Base-by-base conservation (phyloP, 2,329 filamentous ascomycete genomes). In the Clathrospora elynae region DNA sequence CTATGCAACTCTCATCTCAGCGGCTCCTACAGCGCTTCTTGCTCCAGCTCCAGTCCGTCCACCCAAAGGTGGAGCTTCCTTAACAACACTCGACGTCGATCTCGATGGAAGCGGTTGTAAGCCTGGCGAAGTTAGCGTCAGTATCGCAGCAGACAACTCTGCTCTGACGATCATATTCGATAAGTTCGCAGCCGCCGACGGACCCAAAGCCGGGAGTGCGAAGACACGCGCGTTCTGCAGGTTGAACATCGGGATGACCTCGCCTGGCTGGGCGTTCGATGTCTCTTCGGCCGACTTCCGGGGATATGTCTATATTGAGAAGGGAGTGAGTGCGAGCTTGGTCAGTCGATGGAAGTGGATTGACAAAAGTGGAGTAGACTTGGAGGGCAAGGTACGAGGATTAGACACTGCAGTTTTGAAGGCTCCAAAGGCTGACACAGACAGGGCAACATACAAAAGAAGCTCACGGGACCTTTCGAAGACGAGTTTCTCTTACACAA, bases 271-370 rank as follows among this genome's bases (percentile, higher is more conserved):
- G 57, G 55, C 58, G 3, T 63, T 63, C 31, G 55, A 62, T 42
- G 48, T 63, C 12, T 29, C 30, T 5, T 49, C 48, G 5, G 53
- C 61, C 11, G 60, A 63, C 33, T 63, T 63, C 16, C 34, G 57
- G 12, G 54, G 57, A 3, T 61, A 58, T 33, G 49, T 62, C 12
- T 53, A 52, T 12, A 14, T 62, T 4, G 50, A 46, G 11, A 48
- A 50, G 29, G 57, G 44, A 0, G 48, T 51, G n/a, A 12, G 26
- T 7, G 48, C 48, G 23, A 63, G 58, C 34, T 40, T 64, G 16
- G 58, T 62, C 8, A 61, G 53, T 37, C 29, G 59, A 12, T 64
- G 61, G 61, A 63, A 64, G 34, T 64, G 59, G 58, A 52, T 61
- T 16, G 55, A 62, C 45, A 48, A 16, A 5, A 55, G 40, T 24